phyloP scores from a whole-genome alignment of 2,329 filamentous ascomycete species.

The Fusarium bulbicola region DNA sequence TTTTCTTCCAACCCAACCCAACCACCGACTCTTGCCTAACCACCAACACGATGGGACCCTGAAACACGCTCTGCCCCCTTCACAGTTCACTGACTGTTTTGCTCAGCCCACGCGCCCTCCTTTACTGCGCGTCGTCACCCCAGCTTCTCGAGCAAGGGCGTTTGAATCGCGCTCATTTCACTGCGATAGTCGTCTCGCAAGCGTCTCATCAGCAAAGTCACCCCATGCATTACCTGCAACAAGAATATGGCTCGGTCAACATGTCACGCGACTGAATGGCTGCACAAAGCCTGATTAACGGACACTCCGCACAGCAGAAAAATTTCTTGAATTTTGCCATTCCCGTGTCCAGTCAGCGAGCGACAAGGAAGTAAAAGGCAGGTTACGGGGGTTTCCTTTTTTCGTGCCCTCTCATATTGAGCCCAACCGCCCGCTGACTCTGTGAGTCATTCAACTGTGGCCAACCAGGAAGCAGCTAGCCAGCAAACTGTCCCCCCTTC shows the following conservation, averaged over 20 bases:
- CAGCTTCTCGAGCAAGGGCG: constrained; percentile 1
- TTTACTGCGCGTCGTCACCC: constrained; percentile 32
- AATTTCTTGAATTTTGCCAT: constrained; percentile 16
- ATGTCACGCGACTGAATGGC: neutral
- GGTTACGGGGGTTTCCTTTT: constrained; percentile 38
- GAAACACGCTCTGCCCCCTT: constrained; percentile 43
- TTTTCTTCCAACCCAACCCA: constrained; percentile 26
- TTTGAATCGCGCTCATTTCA: neutral
- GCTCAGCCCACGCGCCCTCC: constrained; percentile 23
- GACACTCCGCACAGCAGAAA: constrained; percentile 30
- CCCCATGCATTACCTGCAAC: neutral
- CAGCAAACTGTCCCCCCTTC: constrained; percentile 30
- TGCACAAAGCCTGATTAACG: constrained; percentile 17
- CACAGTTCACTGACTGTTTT: constrained; percentile 36
- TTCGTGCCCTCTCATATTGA: constrained; percentile 17
- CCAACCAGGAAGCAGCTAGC: constrained; percentile 37
- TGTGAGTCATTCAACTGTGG: constrained; percentile 42
- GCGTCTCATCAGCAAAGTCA: constrained; percentile 35
- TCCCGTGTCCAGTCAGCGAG: constrained; percentile 5
- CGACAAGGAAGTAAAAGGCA: constrained; percentile 11
- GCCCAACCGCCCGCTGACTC: constrained; percentile 31
- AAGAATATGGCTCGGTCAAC: neutral
- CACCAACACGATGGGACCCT: constrained; percentile 38
- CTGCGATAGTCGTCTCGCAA: constrained; percentile 28
- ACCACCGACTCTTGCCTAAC: constrained; percentile 34